These are phyloP conservation scores for Tirmania nivea DNA, from an alignment of 495 filamentous ascomycete genomes.

Conservation along the genomic window DNA sequence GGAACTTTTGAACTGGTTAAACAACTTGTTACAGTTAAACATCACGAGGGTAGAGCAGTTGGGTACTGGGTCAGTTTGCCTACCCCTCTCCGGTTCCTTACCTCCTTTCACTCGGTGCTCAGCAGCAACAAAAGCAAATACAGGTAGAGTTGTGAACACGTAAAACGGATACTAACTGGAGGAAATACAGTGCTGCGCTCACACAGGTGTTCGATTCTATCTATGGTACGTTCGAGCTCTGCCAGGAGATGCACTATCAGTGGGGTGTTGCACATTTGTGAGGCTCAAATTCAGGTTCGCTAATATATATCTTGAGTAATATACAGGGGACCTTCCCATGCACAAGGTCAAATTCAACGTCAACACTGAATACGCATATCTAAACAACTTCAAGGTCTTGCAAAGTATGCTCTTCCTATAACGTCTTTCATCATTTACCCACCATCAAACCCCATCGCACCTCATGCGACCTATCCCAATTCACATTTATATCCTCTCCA, in stretches of 20 bases:
- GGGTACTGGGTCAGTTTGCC: slow-evolving; percentile 67
- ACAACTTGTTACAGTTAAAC: slow-evolving; percentile 91
- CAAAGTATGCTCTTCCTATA: slow-evolving; percentile 43
- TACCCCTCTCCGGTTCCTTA: slow-evolving; percentile 18
- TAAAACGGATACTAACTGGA: slow-evolving; percentile 96
- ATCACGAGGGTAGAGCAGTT: slow-evolving; percentile 98
- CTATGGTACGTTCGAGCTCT: slow-evolving; percentile 37
- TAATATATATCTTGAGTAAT: background rate
- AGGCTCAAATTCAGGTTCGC: background rate
- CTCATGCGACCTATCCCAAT: background rate
- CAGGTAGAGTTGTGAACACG: slow-evolving; percentile 23
- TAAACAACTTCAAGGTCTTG: slow-evolving; percentile 92
- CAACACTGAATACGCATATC: slow-evolving; percentile 87
- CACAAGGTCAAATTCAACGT: slow-evolving; percentile 93
- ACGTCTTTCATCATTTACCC: background rate
- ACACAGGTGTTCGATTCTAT: slow-evolving; percentile 97
- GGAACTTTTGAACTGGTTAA: slow-evolving; percentile 90
- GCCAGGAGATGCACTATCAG: too few species aligned
- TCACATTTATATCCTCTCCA: background rate
- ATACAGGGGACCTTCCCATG: slow-evolving; percentile 76
- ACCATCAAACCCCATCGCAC: background rate
- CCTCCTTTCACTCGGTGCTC: slow-evolving; percentile 4
- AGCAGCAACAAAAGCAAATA: background rate
- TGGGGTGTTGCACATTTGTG: too few species aligned
- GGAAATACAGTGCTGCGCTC: slow-evolving; percentile 70